phyloP scores from a whole-genome alignment of 1,139 yeast genomes.

The Protomyces arabidopsidicola region DNA sequence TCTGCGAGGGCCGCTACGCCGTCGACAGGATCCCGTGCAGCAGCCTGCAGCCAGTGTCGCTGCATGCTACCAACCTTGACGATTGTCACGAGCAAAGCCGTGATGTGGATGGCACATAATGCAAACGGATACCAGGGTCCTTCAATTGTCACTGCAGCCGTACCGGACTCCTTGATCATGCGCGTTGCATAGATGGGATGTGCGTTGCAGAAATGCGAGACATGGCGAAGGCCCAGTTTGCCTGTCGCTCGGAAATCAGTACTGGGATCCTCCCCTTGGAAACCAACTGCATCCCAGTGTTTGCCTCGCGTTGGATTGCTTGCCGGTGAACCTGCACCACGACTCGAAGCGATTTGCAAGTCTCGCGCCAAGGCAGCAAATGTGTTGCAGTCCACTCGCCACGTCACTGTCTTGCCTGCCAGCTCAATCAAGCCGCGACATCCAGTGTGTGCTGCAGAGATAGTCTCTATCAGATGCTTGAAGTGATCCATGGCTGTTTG shows the following conservation, averaged over 20 bases:
- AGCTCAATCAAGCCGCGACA: neutral
- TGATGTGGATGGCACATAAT: constrained; percentile 18
- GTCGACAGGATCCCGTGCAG: neutral
- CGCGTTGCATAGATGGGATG: constrained; percentile 20
- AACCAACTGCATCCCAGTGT: constrained; percentile 12
- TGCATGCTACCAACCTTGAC: constrained; percentile 5
- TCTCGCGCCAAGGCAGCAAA: neutral
- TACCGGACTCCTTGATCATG: constrained; percentile 15
- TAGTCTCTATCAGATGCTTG: neutral
- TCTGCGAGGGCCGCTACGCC: constrained; percentile 2
- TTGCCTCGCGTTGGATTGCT: neutral
- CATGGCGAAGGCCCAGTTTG: constrained; percentile 11
- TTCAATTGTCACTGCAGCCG: neutral
- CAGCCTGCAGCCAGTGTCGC: constrained; percentile 15
- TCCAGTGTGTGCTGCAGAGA: neutral
- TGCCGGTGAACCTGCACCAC: neutral
- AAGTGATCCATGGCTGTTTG: neutral
- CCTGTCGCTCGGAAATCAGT: constrained; percentile 19
- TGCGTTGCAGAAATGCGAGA: constrained; percentile 2
- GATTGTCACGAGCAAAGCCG: neutral
- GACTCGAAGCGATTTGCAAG: neutral
- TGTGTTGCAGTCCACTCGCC: neutral
- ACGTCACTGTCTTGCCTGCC: neutral
- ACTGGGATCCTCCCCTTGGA: constrained; percentile 24
- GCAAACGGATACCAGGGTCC: constrained; percentile 26